A percentile compares a stretch with the other conserved stretches of the same genome.
These are phyloP conservation scores for Fusarium heterosporum DNA, from an alignment of 2,329 filamentous ascomycete species.

Conservation along the genomic window DNA sequence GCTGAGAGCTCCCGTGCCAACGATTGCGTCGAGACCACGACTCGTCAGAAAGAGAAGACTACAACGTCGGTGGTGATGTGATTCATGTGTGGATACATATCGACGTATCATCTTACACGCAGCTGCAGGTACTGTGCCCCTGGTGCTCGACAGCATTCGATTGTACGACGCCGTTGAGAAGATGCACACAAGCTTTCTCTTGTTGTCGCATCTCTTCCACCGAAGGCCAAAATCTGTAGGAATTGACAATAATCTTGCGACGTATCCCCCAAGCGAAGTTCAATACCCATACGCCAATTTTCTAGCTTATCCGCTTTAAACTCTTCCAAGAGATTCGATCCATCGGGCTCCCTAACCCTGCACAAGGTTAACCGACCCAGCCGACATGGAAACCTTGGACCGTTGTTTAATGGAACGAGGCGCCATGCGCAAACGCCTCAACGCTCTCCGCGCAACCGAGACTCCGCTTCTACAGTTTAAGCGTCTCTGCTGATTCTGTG, in stretches of 20 bases:
- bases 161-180: neutral
- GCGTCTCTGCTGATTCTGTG: constrained; percentile 2
- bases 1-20: neutral
- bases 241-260: neutral
- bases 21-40: neutral
- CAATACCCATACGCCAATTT: neutral
- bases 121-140: constrained; percentile 7
- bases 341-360: neutral
- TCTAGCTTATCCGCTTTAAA: constrained; percentile 4
- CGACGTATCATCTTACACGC: constrained; percentile 36
- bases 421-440: constrained; percentile 29
- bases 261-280: neutral
- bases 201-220: neutral
- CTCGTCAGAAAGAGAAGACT: constrained; percentile 8
- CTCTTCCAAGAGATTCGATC: constrained; percentile 17
- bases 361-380: constrained; percentile 5
- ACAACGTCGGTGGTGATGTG: neutral
- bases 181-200: neutral
- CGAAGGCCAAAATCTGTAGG: neutral
- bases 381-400: constrained; percentile 8
- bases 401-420: constrained; percentile 15
- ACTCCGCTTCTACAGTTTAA: constrained; percentile 4
- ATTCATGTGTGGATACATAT: constrained; percentile 19
- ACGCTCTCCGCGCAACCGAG: constrained; percentile 18
- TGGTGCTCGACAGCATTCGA: neutral